phyloP scores from a whole-genome alignment of 768 basidiomycete species.

The Boletus pseudopeckii region DNA sequence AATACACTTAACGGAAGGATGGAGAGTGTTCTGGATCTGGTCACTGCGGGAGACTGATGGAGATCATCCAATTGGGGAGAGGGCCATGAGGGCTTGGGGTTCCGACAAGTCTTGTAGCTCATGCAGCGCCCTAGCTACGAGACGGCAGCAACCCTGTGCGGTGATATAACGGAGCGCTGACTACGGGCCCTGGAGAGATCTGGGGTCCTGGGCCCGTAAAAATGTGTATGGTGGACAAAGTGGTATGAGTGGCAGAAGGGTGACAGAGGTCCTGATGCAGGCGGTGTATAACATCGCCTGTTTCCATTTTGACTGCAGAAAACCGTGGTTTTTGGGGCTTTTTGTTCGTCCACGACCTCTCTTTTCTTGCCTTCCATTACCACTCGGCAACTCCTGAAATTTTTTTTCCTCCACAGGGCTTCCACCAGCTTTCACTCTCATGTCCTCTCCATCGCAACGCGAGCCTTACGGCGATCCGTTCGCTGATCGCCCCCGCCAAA shows the following conservation, averaged over 20 bases:
- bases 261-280: slow-evolving; percentile 28
- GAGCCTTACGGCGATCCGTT: slow-evolving; percentile 63
- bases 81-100: too few species aligned
- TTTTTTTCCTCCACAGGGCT: slow-evolving; percentile 9
- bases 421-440: slow-evolving; percentile 4
- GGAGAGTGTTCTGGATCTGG: neutral
- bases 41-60: neutral
- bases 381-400: slow-evolving; percentile 6
- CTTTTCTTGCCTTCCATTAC: slow-evolving; percentile 5
- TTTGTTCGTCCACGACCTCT: slow-evolving; percentile 17
- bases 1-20: neutral
- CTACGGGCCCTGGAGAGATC: slow-evolving; percentile 1
- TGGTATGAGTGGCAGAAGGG: slow-evolving; percentile 17
- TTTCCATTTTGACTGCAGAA: slow-evolving; percentile 27
- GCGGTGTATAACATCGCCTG: slow-evolving; percentile 36
- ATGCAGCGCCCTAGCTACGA: neutral
- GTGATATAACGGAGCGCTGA: neutral
- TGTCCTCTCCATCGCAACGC: slow-evolving; percentile 31
- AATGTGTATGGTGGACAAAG: neutral
- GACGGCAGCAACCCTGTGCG: neutral
- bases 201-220: neutral
- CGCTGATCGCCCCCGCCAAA: slow-evolving; percentile 59
- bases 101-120: neutral
- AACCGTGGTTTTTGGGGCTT: slow-evolving; percentile 17
- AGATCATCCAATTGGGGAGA: too few species aligned